These are phyloP conservation scores for Raffaelea albimanens DNA, from an alignment of 2,329 filamentous ascomycete genomes.

Conservation along the genomic window DNA sequence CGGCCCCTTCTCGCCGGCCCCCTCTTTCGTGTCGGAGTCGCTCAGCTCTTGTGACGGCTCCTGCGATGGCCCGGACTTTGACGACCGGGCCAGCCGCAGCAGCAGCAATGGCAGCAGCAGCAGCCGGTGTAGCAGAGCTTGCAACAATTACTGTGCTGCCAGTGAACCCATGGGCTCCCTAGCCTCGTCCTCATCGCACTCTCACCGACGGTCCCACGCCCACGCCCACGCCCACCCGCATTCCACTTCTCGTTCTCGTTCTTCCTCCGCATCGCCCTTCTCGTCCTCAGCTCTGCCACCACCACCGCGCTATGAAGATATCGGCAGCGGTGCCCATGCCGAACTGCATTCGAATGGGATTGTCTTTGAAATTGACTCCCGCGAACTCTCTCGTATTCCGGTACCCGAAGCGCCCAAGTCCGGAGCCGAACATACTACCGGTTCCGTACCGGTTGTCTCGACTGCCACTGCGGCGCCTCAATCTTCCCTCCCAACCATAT, in stretches of 20 bases:
- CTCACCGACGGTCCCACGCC: conserved; percentile 2
- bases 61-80: not conserved
- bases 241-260: not conserved
- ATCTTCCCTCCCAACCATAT: no score
- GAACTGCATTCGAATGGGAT: conserved; percentile 43
- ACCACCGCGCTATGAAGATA: conserved; percentile 35
- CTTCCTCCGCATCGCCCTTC: conserved; percentile 1
- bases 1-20: conserved; percentile 1
- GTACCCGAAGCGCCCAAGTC: no score
- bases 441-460: no score
- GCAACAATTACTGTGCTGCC: not conserved
- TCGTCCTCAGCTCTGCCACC: conserved; percentile 21
- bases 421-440: no score
- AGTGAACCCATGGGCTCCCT: not conserved
- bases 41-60: not conserved
- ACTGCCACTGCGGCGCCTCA: no score
- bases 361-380: conserved; percentile 39
- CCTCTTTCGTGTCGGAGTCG: not conserved
- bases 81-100: conserved; percentile 6
- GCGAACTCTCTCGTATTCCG: conserved; percentile 22
- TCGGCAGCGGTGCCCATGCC: conserved; percentile 20
- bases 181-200: not conserved
- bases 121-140: not conserved
- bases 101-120: conserved; percentile 4
- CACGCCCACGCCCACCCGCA: not conserved